phyloP scores from a whole-genome alignment of 176 grass and related monocot genomes.

The Triticum dicoccoides region DNA sequence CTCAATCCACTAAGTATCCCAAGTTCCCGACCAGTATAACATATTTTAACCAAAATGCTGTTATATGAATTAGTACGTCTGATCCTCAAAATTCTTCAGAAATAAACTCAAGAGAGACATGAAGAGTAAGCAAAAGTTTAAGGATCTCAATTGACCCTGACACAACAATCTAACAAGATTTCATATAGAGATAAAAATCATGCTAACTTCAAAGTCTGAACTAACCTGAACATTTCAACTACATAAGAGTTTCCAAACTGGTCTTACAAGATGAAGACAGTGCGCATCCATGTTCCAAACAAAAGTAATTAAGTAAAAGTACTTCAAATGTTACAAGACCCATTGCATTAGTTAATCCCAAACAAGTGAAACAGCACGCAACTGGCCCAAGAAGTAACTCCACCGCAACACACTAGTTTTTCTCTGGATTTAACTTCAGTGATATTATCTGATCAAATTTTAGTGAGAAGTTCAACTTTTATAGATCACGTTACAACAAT shows the following conservation, averaged over 20 bases:
- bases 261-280: background rate
- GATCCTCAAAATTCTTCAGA: background rate
- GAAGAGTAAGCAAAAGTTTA: background rate
- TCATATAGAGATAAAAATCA: background rate
- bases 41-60: background rate
- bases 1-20: background rate
- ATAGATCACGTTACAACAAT: background rate
- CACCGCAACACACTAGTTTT: no score
- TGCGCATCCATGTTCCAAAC: background rate
- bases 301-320: background rate
- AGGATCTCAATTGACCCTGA: background rate
- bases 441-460: background rate
- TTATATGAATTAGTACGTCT: background rate
- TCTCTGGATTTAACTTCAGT: background rate
- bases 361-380: background rate
- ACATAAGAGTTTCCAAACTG: background rate
- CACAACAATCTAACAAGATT: background rate
- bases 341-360: background rate
- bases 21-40: background rate
- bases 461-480: background rate
- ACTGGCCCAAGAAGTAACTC: background rate
- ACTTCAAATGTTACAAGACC: background rate
- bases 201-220: background rate
- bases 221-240: background rate
- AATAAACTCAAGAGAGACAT: background rate